A percentile compares a stretch with the other conserved stretches of the same genome.
phyloP scores from a whole-genome alignment of 257 asterid species.

The Nicotiana noctiflora region DNA sequence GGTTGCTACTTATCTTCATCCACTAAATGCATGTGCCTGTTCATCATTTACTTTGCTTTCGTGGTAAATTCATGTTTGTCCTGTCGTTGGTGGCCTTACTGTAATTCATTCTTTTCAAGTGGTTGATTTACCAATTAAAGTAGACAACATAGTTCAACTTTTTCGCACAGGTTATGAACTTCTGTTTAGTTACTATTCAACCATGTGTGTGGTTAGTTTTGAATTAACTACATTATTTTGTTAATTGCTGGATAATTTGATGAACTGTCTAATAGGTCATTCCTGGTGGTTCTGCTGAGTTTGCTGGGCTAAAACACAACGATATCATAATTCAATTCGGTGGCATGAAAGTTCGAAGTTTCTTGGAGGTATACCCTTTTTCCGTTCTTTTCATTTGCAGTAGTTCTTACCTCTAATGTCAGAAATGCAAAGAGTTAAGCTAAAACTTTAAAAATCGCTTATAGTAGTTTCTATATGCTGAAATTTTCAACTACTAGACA shows the following conservation, averaged over 20 bases:
- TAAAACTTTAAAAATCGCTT: background rate
- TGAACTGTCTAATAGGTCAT: background rate
- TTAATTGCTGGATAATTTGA: background rate
- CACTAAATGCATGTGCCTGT: too few species aligned
- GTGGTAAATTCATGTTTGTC: too few species aligned
- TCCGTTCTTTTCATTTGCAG: background rate
- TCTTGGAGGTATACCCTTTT: background rate
- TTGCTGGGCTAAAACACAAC: background rate
- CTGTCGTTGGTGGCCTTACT: too few species aligned
- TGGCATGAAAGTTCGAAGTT: background rate
- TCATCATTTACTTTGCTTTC: too few species aligned
- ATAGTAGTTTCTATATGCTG: background rate
- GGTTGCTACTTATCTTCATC: too few species aligned
- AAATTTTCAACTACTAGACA: background rate
- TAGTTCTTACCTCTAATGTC: background rate
- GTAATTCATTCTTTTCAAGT: too few species aligned
- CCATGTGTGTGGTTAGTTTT: background rate
- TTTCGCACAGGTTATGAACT: background rate
- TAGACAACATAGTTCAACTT: background rate
- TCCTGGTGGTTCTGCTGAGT: slow-evolving; percentile 1
- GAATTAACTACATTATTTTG: background rate
- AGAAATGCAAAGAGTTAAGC: background rate
- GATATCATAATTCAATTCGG: slow-evolving; percentile 5
- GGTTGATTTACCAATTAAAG: too few species aligned
- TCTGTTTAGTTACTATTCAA: background rate